Conservation (phyloP, 768 basidiomycete species). For the Crepidotus variabilis region DNA sequence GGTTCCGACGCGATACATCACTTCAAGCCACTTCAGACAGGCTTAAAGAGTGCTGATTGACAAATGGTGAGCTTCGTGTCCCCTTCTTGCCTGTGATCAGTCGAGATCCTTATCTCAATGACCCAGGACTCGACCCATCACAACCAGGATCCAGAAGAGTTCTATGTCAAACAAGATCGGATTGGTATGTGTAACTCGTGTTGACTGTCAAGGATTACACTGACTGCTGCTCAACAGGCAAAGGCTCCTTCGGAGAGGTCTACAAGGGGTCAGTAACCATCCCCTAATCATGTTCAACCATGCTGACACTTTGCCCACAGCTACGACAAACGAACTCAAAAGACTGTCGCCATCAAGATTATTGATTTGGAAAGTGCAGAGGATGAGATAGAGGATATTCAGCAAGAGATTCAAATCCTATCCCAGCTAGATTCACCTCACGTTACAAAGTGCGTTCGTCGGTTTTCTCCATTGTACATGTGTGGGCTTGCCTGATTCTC, state of each 20-base stretch:
- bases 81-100: conserved; percentile 12
- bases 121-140: conserved; percentile 58
- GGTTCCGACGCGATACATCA: conserved; percentile 21
- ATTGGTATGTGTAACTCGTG: conserved; percentile 59
- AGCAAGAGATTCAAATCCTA: conserved; percentile 97
- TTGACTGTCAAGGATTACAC: conserved; percentile 2
- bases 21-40: conserved; percentile 4
- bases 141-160: conserved; percentile 91
- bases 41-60: conserved; percentile 8
- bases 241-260: conserved; percentile 99
- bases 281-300: conserved; percentile 10
- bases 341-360: conserved; percentile 98
- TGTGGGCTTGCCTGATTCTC: too few relatives aligned
- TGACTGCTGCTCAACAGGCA: conserved; percentile 50
- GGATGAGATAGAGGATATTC: conserved; percentile 99
- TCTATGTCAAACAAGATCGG: conserved; percentile 95
- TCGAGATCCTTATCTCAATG: conserved; percentile 19
- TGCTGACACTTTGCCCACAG: conserved; percentile 36
- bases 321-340: conserved; percentile 92
- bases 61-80: conserved; percentile 21
- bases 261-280: conserved; percentile 78
- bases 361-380: conserved; percentile 99
- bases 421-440: conserved; percentile 94
- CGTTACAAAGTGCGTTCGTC: conserved; percentile 80
- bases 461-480: too few relatives aligned